Evolutionary conservation across 2,329 filamentous ascomycete species (phyloP).

Genomic region (Aspergillus ochraceus): DNA sequence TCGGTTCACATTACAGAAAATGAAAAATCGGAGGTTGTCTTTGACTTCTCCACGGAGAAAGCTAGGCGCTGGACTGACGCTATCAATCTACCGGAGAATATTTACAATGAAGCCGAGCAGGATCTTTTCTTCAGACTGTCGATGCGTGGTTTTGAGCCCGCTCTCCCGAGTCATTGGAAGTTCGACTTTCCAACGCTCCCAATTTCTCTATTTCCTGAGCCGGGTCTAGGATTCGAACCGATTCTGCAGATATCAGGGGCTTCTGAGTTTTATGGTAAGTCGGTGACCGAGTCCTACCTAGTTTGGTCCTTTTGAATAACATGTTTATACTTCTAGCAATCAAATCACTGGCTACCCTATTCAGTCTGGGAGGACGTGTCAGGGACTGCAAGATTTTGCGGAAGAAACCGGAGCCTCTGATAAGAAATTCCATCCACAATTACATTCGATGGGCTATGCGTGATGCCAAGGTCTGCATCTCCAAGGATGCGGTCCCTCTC

Average conservation of each 20-base stretch:
- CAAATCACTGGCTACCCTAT: constrained; percentile 51
- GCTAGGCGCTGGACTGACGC: constrained; percentile 38
- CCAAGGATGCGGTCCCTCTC: constrained; percentile 41
- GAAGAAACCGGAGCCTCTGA: constrained; percentile 35
- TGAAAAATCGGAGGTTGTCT: constrained; percentile 27
- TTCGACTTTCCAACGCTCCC: constrained; percentile 57
- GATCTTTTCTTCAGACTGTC: constrained; percentile 55
- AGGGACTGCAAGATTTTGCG: constrained; percentile 50
- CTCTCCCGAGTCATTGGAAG: constrained; percentile 54
- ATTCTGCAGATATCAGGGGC: constrained; percentile 47
- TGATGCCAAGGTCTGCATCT: constrained; percentile 47
- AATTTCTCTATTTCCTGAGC: constrained; percentile 50
- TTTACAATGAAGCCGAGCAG: constrained; percentile 55
- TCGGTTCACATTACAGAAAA: constrained; percentile 14
- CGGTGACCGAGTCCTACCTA: not conserved
- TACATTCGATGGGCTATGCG: constrained; percentile 57
- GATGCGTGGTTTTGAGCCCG: constrained; percentile 57
- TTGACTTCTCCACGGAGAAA: constrained; percentile 31
- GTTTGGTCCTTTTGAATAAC: not conserved
- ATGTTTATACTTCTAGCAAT: constrained; percentile 39
- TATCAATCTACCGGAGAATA: constrained; percentile 41
- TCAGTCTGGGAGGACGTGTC: constrained; percentile 52
- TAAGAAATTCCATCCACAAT: constrained; percentile 43
- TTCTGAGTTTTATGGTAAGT: constrained; percentile 49
- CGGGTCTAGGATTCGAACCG: constrained; percentile 37